A percentile compares a stretch with the other conserved stretches of the same genome.
phyloP scores from a whole-genome alignment of 257 asterid species.

The Anisodus acutangulus region DNA sequence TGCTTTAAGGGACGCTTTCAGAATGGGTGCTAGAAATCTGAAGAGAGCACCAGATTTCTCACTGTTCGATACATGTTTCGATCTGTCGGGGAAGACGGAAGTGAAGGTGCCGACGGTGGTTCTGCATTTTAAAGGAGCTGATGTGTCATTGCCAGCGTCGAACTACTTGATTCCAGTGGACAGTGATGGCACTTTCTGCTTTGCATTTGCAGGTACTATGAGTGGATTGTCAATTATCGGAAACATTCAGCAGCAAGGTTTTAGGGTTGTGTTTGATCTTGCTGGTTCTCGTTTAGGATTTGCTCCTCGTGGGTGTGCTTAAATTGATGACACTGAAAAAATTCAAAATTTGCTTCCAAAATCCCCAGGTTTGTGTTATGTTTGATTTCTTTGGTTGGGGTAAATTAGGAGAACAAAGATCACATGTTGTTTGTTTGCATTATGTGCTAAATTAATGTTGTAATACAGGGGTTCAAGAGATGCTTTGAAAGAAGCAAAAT shows the following conservation, averaged over 20 bases:
- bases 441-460: background rate
- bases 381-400: background rate
- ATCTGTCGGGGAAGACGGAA: slow-evolving; percentile 74
- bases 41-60: slow-evolving; percentile 58
- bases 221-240: slow-evolving; percentile 62
- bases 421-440: slow-evolving; percentile 33
- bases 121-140: slow-evolving; percentile 75
- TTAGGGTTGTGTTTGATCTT: slow-evolving; percentile 50
- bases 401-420: background rate
- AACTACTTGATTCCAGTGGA: slow-evolving; percentile 92
- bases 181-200: slow-evolving; percentile 69
- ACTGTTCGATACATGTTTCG: slow-evolving; percentile 82
- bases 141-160: slow-evolving; percentile 85
- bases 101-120: slow-evolving; percentile 92
- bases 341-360: background rate
- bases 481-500: background rate
- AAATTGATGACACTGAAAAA: background rate
- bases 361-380: background rate
- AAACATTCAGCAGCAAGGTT: slow-evolving; percentile 55
- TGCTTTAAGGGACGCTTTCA: slow-evolving; percentile 71
- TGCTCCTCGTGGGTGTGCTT: slow-evolving; percentile 49
- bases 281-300: slow-evolving; percentile 50
- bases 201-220: slow-evolving; percentile 83
- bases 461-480: slow-evolving; percentile 12
- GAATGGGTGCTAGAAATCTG: slow-evolving; percentile 55